Base-by-base conservation (phyloP, 2,329 filamentous ascomycete species). In the Aureobasidium sp. region DNA sequence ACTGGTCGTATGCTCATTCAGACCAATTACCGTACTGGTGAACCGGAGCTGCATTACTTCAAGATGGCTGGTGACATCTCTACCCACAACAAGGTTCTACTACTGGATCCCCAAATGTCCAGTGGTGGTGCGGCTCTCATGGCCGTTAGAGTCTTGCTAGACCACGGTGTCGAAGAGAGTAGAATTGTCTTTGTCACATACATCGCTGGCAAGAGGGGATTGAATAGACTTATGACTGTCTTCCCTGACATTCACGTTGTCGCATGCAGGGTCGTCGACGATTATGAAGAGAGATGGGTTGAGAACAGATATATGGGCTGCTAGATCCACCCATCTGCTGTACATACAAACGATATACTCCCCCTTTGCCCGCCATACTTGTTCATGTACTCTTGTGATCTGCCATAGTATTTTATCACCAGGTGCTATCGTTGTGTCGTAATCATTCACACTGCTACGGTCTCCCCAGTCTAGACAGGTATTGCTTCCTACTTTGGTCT, bases 21-120 rank as follows among this genome's bases (percentile, higher is more conserved):
- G 68, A 94, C 90, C n/a, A 66, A 65, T 66, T 77, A 83, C 55
- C 79, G 83, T 22, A 93, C 86, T 4, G 88, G 89, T 54, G 93
- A 97, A 67, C 93, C 93, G 2, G 91, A 96, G 68, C 73, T 98
- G 49, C 91, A 96, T 68, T 97, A 90, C 66, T 78, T 90, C 55
- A 88, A 88, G 59, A 74, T 98, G 3, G 86, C 88, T 0, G 74
- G 79, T 2, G 79, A 88, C 57, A 86, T 97, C 53, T 72, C 79
- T 56, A 69, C 79, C 37, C 86, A 95, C 64, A 84, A 88, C 59
- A 85, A 85, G 45, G 89, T 98, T 16, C 74, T 98, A 56, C 75
- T 98, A 6, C 74, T 97, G 17, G 93, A 97, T 68, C 85, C 90
- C 12, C 93, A 98, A 66, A 96, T 97, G 86, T 89, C 88, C 22